phyloP scores from a whole-genome alignment of 768 basidiomycete species.

The Xerocomellus chrysenteron region DNA sequence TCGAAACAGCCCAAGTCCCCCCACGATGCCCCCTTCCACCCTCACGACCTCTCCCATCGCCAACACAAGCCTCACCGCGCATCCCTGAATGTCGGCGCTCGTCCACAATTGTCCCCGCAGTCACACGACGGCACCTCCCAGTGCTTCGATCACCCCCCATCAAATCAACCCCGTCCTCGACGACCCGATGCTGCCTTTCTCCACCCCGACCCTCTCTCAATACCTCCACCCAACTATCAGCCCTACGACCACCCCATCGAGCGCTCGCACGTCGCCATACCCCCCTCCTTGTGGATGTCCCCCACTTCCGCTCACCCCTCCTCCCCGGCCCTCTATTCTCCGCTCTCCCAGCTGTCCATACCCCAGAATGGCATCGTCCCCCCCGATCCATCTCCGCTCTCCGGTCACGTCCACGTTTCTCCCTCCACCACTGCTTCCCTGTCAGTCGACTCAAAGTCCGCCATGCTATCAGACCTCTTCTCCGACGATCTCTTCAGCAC shows the following conservation, averaged over 20 bases:
- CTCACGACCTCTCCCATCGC: constrained; percentile 8
- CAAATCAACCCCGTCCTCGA: constrained; percentile 12
- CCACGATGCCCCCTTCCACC: constrained; percentile 14
- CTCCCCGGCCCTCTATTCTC: constrained; percentile 41
- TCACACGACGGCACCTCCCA: constrained; percentile 3
- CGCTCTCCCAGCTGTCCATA: constrained; percentile 39
- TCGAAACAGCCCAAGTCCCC: constrained; percentile 25
- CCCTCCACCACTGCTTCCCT: constrained; percentile 47
- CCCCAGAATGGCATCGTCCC: constrained; percentile 32
- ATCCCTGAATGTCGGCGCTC: constrained; percentile 12
- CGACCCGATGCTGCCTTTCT: constrained; percentile 13
- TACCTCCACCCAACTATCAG: constrained; percentile 21
- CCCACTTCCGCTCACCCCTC: constrained; percentile 51
- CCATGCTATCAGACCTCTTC: constrained; percentile 68
- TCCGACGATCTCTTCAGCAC: constrained; percentile 61
- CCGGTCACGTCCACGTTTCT: constrained; percentile 35
- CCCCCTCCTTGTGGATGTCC: constrained; percentile 86
- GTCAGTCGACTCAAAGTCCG: constrained; percentile 53
- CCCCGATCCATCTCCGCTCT: constrained; percentile 35
- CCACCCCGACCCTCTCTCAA: constrained; percentile 21
- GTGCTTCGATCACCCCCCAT: constrained; percentile 20
- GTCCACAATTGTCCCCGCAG: background rate
- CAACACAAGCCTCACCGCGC: constrained; percentile 21
- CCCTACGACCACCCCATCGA: constrained; percentile 39
- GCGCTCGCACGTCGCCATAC: constrained; percentile 54